Conservation (phyloP, 129 eudicot genomes). For the Erigeron canadensis region DNA sequence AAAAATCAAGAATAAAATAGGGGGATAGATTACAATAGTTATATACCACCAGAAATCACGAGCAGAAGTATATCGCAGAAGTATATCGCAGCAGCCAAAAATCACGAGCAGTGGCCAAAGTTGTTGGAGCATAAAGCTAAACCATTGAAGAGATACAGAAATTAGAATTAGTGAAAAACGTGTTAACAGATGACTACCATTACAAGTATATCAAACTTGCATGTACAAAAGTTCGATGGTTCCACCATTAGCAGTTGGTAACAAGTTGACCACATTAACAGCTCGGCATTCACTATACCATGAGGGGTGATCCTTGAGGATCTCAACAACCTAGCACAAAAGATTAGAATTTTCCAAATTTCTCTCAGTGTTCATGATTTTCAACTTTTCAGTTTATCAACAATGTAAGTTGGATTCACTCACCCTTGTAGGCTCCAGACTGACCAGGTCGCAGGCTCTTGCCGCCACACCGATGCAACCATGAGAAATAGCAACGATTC, state of each 20-base stretch:
- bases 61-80: too few relatives aligned
- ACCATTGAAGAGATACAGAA: slow-evolving; percentile 14
- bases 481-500: slow-evolving; percentile 98
- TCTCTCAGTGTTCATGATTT: too few relatives aligned
- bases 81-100: slow-evolving; percentile 89
- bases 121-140: slow-evolving; percentile 92
- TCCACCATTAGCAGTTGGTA: slow-evolving; percentile 99
- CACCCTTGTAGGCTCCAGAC: slow-evolving; percentile 92
- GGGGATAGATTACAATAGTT: not conserved
- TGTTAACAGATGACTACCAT: not conserved
- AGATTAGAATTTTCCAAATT: not conserved
- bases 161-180: not conserved
- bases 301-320: slow-evolving; percentile 88
- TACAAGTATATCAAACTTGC: slow-evolving; percentile 54
- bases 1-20: not conserved
- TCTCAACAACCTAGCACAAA: slow-evolving; percentile 65
- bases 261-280: slow-evolving; percentile 78
- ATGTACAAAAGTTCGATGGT: slow-evolving; percentile 88
- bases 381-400: not conserved
- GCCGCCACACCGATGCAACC: slow-evolving; percentile 55
- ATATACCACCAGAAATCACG: slow-evolving; percentile 71
- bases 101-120: slow-evolving; percentile 95
- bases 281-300: slow-evolving; percentile 94
- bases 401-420: not conserved
- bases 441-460: slow-evolving; percentile 80